phyloP scores from a whole-genome alignment of 2,329 filamentous ascomycete species.

The Nemania abortiva region DNA sequence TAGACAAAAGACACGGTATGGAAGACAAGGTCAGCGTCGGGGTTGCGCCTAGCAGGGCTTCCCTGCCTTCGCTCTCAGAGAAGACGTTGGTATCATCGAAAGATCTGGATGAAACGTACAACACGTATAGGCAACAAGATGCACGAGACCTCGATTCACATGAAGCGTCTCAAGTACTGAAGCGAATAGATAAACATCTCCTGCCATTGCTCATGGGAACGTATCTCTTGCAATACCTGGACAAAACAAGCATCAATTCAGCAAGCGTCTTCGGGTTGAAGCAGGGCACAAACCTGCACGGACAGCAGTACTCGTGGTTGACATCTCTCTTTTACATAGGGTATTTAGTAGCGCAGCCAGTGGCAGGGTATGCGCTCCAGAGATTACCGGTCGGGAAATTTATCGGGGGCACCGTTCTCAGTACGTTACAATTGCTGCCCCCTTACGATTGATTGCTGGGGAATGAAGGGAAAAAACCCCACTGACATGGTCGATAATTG shows the following conservation, averaged over 20 bases:
- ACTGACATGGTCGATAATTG: background rate
- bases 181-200: conserved; percentile 50
- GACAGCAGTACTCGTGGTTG: conserved; percentile 66
- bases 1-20: no score
- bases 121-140: conserved; percentile 49
- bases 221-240: conserved; percentile 53
- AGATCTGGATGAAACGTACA: conserved; percentile 53
- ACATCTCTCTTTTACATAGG: conserved; percentile 50
- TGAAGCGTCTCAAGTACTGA: conserved; percentile 49
- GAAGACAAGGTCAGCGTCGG: no score
- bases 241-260: conserved; percentile 62
- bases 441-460: background rate
- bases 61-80: background rate
- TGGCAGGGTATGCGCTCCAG: conserved; percentile 47
- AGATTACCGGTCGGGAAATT: conserved; percentile 47
- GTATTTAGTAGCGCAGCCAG: conserved; percentile 48
- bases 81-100: conserved; percentile 43
- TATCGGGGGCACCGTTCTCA: conserved; percentile 42
- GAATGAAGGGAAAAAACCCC: background rate
- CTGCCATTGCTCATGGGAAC: conserved; percentile 51
- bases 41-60: no score
- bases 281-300: conserved; percentile 60
- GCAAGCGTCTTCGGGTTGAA: conserved; percentile 63
- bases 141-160: conserved; percentile 43
- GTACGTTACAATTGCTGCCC: no score